Evolutionary conservation across 73 alveolate species (phyloP), one percentile per base, ranked within the genome.

Genomic region (Paramecium pentaurelia): DNA sequence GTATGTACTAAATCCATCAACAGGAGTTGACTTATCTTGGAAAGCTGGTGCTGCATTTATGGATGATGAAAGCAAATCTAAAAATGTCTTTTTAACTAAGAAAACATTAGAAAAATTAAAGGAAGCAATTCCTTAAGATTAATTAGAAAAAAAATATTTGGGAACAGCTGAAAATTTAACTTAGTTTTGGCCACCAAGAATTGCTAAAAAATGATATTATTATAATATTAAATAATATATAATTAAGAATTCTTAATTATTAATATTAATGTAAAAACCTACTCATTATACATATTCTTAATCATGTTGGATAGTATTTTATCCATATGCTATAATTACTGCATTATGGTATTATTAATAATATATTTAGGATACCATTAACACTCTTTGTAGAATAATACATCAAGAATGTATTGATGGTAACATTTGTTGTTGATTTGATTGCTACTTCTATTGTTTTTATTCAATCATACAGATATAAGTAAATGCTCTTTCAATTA

Each of bases 41-140:
- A 45, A 42, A 22, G 73, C 77, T 42, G 91, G 77, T 45, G 44
- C 91, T 45, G 91, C 91, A 80, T 42, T 80, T 27, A 80, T 80
- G 91, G 91, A 80, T 80, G 91, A 80, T 80, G 91, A 80, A 27
- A 44, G 64, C 20, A 80, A 80, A 49, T 42, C 91, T 4, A 80
- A 80, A 36, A 80, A 80, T 80, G 73, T 45, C 2, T 80, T 80
- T 47, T 45, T 80, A n/a, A 80, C 36, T 18, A 44, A 80, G 58
- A 80, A 80, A 25, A 44, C 49, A 4, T 64, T 80, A 16, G 73
- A 80, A 27, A 27, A 44, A 44, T 47, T 80, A 16, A 44, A 80
- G 27, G 71, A 80, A 80, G 75, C 44, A 0, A 80, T 80, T 45
- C 91, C 91, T 6, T 12, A 34, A 25, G 58, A 45, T 42, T 28